Evolutionary conservation across 441 rosid species (phyloP).

Genomic region (Capsella rubella): DNA sequence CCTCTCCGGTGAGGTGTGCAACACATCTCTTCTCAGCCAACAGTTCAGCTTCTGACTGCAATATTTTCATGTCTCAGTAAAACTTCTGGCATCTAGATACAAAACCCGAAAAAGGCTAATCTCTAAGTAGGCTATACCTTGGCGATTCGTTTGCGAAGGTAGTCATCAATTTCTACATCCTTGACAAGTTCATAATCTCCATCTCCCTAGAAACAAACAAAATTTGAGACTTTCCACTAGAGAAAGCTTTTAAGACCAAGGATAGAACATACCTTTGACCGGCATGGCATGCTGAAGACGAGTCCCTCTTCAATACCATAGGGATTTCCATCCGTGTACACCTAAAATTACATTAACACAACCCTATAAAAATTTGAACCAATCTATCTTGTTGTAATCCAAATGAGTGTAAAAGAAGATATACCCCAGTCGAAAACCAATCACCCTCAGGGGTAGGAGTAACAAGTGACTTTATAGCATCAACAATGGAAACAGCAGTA

Average conservation of each 20-base stretch:
- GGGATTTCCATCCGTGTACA: constrained; percentile 84
- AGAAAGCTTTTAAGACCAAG: constrained; percentile 14
- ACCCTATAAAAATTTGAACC: constrained; percentile 23
- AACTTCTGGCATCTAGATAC: constrained; percentile 1
- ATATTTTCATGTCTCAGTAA: constrained; percentile 19
- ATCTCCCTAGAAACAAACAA: constrained; percentile 66
- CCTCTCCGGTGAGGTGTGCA: constrained; percentile 96
- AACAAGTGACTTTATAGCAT: constrained; percentile 85
- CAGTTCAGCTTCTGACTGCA: constrained; percentile 89
- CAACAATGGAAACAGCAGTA: constrained; percentile 86
- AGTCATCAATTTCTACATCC: constrained; percentile 81
- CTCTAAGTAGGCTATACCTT: constrained; percentile 57
- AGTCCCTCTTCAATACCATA: constrained; percentile 85
- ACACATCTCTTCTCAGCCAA: constrained; percentile 95
- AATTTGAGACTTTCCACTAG: constrained; percentile 7
- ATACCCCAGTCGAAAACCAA: constrained; percentile 94
- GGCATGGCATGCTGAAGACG: constrained; percentile 97
- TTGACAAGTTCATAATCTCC: constrained; percentile 95
- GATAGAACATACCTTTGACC: constrained; percentile 70
- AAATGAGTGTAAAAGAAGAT: constrained; percentile 37
- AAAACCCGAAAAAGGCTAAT: constrained; percentile 19
- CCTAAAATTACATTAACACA: constrained; percentile 55
- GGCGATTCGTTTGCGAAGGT: constrained; percentile 70
- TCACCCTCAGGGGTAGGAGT: constrained; percentile 96
- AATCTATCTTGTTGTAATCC: constrained; percentile 23